A percentile compares a stretch with the other conserved stretches of the same genome.
Conservation (phyloP, 495 filamentous ascomycete species). For the Lasiosphaeria ovina region DNA sequence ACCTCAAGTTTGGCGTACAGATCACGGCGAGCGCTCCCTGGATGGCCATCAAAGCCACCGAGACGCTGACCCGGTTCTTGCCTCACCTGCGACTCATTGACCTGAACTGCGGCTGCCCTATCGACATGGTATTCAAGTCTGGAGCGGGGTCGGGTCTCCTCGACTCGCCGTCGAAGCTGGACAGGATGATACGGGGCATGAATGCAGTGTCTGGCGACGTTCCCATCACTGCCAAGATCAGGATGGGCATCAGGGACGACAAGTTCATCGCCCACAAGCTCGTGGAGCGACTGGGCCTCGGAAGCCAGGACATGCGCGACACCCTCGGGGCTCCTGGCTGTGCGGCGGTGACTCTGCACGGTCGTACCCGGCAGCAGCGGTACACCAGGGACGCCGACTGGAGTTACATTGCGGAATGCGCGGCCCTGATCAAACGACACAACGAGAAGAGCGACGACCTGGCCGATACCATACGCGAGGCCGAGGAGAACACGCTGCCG, state of each 20-base stretch:
- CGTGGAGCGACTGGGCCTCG: conserved; percentile 77
- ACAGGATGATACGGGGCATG: conserved; percentile 93
- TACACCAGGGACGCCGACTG: conserved; percentile 90
- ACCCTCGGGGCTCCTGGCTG: conserved; percentile 69
- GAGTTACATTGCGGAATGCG: conserved; percentile 87
- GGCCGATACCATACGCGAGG: conserved; percentile 72
- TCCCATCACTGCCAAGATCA: conserved; percentile 90
- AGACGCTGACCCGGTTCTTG: conserved; percentile 69
- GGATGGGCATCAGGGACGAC: conserved; percentile 82
- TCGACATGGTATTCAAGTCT: conserved; percentile 82
- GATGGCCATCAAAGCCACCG: conserved; percentile 80
- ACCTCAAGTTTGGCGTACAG: conserved; percentile 86
- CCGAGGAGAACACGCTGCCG: conserved; percentile 61
- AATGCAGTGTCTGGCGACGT: conserved; percentile 83
- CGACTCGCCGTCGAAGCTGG: conserved; percentile 75
- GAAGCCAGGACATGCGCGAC: conserved; percentile 63
- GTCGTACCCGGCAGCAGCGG: conserved; percentile 87
- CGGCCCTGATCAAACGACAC: conserved; percentile 75
- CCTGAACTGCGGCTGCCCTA: conserved; percentile 94
- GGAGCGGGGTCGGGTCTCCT: conserved; percentile 95
- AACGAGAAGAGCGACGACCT: conserved; percentile 60
- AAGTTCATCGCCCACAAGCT: conserved; percentile 77
- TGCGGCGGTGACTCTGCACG: conserved; percentile 91
- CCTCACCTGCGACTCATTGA: conserved; percentile 86
- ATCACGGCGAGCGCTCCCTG: conserved; percentile 88